Base-by-base conservation (phyloP, 805 yeast genomes). In the Spathaspora sp. region DNA sequence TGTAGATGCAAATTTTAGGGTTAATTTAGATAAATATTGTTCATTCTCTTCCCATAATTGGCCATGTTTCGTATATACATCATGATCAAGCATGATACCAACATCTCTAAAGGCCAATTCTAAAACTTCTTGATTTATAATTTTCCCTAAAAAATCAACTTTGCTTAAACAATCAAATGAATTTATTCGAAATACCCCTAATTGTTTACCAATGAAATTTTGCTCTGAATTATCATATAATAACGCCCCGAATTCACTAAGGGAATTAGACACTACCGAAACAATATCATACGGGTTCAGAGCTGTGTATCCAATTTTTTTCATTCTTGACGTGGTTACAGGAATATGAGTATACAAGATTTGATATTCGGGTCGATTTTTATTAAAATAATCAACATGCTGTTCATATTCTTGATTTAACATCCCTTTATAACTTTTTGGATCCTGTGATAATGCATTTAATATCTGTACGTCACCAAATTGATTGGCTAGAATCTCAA, bases 41-140 rank as follows among this genome's bases (percentile, higher is more conserved):
- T 79, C 81, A 59, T 78, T 78, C 42, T 73, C 77, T 5, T 64
- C 60, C 85, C 85, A 81, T 28, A 81, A 57, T 39, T 68, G 60
- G 2, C 77, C 71, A 60, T 72, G 75, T 60, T 78, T 62, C 49
- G 60, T 35, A 31, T 60, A 67, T 57, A 78, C 55, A 58, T 74
- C 77, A 42, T 57, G 60, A 45, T 63, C 59, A 1, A 71, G 58
- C 1, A 61, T 61, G 8, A 72, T 62, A 2, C 75, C 74, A 44
- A 77, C 63, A 45, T 77, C 78, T 47, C 73, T 65, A 55, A 80
- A 73, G 12, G 81, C 77, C 39, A 74, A 63, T 47, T 73, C 76
- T 9, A 81, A 62, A 7, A 78, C 78, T 57, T 75, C 78, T 58
- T 79, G 83, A 53, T 77, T 66, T 9, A 81, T 67, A 19, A 76